Evolutionary conservation across 805 yeast genomes (phyloP), one percentile per base, ranked within the genome.

Genomic region (Cyberlindnera subsufficiens): DNA sequence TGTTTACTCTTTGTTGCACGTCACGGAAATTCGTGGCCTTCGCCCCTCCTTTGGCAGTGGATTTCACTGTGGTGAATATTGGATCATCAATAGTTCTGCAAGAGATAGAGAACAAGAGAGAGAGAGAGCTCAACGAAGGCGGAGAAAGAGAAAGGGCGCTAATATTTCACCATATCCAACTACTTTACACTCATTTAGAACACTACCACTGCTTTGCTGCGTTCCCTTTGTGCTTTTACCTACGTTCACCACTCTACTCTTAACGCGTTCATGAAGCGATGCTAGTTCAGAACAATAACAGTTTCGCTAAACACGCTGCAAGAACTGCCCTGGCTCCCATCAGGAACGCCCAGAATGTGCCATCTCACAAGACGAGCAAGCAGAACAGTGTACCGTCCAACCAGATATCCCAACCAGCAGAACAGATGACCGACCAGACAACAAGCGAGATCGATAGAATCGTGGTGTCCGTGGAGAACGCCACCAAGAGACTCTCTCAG

Each of bases 391-490:
- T n/a, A 11, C 16, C 32, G 16, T 14, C 17, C 32, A 30, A n/a
- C 16, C 32, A 30, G 14, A 35, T 20, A 32, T 20, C 27, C 6
- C 15, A 13, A 20, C 7, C 30, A 18, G 6, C 37, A 22, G 9
- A n/a, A 40, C 20, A 41, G 15, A 35, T 27, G 37, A 36, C 32
- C 19, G 32, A 17, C 13, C 13, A 15, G 34, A 42, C 51, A 4
- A 37, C 49, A 4, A 43, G 44, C 10, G 61, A 58, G 37, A 50
- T 58, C 9, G 62, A 58, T 38, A 53, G 50, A 25, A 56, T 58
- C 18, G 62, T 56, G 2, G 59, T 55, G 30, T 55, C 60, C 3
- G 62, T 58, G 1, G 59, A 59, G 15, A 56, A 58, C 36, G 62
- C 62, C 6, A 58, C 62, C 1, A 58, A 58, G 37, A 45, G 62